Evolutionary conservation across 2,329 filamentous ascomycete species (phyloP).

Genomic region (Fusarium praegraminearum): DNA sequence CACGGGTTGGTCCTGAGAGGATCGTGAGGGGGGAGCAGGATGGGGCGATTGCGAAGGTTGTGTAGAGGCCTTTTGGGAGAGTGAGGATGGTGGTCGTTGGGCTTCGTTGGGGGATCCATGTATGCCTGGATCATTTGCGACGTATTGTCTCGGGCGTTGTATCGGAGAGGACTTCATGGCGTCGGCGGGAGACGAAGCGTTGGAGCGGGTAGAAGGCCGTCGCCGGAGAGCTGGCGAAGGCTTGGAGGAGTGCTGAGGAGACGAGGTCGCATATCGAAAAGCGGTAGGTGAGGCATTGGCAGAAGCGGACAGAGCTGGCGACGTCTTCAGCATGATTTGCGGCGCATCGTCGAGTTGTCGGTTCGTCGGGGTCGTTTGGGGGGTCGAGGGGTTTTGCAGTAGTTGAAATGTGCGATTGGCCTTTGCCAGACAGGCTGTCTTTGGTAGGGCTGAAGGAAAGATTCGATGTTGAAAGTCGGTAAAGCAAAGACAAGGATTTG

Average conservation of each 20-base stretch:
- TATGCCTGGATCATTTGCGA: conserved; percentile 41
- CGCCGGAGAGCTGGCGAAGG: conserved; percentile 45
- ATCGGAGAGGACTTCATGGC: conserved; percentile 48
- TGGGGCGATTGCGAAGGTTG: conserved; percentile 40
- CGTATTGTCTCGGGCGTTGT: conserved; percentile 42
- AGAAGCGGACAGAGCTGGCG: conserved; percentile 63
- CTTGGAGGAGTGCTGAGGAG: conserved; percentile 46
- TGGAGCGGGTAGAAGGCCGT: conserved; percentile 45
- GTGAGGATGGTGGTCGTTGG: conserved; percentile 34
- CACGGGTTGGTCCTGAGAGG: conserved; percentile 28
- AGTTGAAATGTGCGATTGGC: conserved; percentile 31
- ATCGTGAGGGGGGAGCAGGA: conserved; percentile 30
- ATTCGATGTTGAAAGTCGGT: conserved; percentile 24
- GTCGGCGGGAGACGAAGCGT: conserved; percentile 36
- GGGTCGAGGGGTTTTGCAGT: conserved; percentile 34
- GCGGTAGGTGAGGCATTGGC: conserved; percentile 65
- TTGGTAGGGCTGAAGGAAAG: conserved; percentile 26
- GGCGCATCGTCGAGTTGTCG: conserved; percentile 58
- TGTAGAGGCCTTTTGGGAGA: conserved; percentile 41
- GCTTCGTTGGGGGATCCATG: conserved; percentile 39
- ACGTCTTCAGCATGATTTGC: conserved; percentile 71
- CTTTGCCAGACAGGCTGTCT: not conserved
- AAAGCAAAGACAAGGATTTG: conserved; percentile 24
- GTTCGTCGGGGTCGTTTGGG: conserved; percentile 31
- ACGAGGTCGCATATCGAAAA: conserved; percentile 54